Base-by-base conservation (phyloP, 768 basidiomycete genomes). In the Amanita pseudoporphyria region DNA sequence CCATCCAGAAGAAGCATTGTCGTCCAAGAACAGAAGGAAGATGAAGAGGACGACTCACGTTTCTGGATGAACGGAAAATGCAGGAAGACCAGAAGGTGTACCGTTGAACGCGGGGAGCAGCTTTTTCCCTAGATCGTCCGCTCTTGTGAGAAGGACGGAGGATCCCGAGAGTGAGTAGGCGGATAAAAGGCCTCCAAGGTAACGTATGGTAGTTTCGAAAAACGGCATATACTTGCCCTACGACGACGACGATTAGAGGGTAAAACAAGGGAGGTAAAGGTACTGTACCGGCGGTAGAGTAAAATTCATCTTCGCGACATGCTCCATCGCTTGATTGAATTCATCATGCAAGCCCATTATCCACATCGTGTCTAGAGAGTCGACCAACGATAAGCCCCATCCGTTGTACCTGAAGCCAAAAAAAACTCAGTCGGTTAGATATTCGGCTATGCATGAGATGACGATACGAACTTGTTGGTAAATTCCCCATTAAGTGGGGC, bases 351-450 rank as follows among this genome's bases (percentile, higher is more conserved):
- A 67, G 5, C 76, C 87, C 79, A 91, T 82, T 37, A 93, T 72
- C 68, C 82, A 78, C 71, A 94, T 79, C 1, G 87, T 86, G 57
- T 89, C 87, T 33, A 93, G 69, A 1, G 84, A 77, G 56, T 93
- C 91, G 45, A 88, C 70, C 39, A 90, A 64, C 4, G 83, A 79
- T 10, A 85, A 71, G 9, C 53, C 71, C 78, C 84, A 72, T n/a
- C 67, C 68, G 47, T 71, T 71, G 51, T 66, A 68, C 47, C 70
- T 67, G 28, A 33, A 32, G 28, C 31, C 31, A 18, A 53, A 35
- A 28, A n/a, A n/a, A n/a, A n/a, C n/a, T 50, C 12, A 49, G 21
- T 9, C 22, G 6, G 28, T 26, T 16, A 31, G 14, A 24, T 19
- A 28, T 2, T 14, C 35, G 41, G 26, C 6, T 36, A 28, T 13